Percentiles rank a stretch among this genome's conserved stretches.
These are phyloP conservation scores for Penicillium sp. DNA, from an alignment of 2,329 filamentous ascomycete species.

Conservation along the genomic window DNA sequence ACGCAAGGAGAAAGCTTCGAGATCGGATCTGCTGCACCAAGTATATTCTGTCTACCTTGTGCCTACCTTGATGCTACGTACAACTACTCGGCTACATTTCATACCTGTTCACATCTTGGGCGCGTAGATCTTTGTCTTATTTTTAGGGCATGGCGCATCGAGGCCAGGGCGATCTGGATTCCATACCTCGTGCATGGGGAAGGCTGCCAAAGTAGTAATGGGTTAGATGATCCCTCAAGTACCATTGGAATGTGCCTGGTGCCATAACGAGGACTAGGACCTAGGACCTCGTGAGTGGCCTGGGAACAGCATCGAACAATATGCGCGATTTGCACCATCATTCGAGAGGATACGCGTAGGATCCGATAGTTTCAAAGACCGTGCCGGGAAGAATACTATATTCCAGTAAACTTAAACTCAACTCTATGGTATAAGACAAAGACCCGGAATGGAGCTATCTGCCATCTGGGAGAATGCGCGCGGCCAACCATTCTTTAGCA, in stretches of 20 bases:
- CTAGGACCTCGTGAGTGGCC: background rate
- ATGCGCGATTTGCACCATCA: slow-evolving; percentile 2
- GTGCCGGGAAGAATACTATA: background rate
- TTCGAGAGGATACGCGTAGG: background rate
- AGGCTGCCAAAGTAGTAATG: slow-evolving; percentile 4
- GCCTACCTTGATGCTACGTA: background rate
- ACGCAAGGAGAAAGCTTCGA: slow-evolving; percentile 5
- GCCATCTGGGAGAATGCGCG: slow-evolving; percentile 18
- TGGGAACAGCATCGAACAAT: background rate
- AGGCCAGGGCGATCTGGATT: slow-evolving; percentile 9
- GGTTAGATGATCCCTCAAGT: slow-evolving; percentile 5
- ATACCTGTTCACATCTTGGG: background rate
- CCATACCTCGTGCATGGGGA: slow-evolving; percentile 4
- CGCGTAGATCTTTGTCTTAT: background rate
- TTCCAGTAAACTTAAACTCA: slow-evolving; percentile 1
- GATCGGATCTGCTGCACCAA: background rate
- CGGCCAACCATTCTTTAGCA: slow-evolving; percentile 6
- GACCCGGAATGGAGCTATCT: slow-evolving; percentile 10
- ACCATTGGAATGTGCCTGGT: slow-evolving; percentile 14
- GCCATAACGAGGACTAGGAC: background rate
- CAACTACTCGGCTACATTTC: background rate
- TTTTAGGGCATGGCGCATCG: background rate
- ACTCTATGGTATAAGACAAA: background rate
- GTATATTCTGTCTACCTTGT: background rate
- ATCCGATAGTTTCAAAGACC: background rate